Evolutionary conservation across 2,329 filamentous ascomycete species (phyloP).

Genomic region (Aspergillus eucalypticola): DNA sequence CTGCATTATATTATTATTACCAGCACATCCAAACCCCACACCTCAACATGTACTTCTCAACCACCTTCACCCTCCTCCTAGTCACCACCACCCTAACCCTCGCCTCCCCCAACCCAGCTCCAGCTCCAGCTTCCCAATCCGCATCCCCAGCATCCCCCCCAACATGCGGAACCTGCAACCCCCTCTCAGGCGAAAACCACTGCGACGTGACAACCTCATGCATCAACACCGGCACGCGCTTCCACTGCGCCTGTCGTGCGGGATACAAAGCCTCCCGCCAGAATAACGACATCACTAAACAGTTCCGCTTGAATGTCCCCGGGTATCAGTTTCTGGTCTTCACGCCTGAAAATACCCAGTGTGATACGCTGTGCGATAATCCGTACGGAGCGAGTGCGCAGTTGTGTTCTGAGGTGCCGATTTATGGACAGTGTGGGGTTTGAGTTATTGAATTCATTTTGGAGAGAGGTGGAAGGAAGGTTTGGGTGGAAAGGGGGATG

Average conservation of each 20-base stretch:
- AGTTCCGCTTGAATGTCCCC: conserved; percentile 42
- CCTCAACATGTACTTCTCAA: conserved; percentile 31
- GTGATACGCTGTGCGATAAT: conserved; percentile 40
- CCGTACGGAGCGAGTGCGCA: conserved; percentile 29
- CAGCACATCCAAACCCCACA: not conserved
- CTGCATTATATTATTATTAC: not conserved
- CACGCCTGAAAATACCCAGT: conserved; percentile 36
- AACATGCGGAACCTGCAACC: conserved; percentile 42
- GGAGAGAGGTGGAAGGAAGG: too few relatives aligned
- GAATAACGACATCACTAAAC: conserved; percentile 32
- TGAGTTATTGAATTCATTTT: too few relatives aligned
- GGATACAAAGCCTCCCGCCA: conserved; percentile 40
- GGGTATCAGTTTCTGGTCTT: conserved; percentile 45
- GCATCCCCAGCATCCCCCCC: conserved; percentile 20
- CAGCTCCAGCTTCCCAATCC: too few relatives aligned
- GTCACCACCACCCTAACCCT: conserved; percentile 23
- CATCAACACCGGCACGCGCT: conserved; percentile 43
- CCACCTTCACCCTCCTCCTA: conserved; percentile 16
- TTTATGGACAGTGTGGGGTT: conserved; percentile 31
- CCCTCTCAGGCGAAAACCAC: conserved; percentile 40
- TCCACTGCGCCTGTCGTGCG: conserved; percentile 46
- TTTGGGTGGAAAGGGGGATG: not conserved
- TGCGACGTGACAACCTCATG: conserved; percentile 49
- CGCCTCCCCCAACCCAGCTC: conserved; percentile 22
- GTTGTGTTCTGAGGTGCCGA: conserved; percentile 39